phyloP scores from a whole-genome alignment of 2,329 filamentous ascomycete genomes.

The Phialemoniopsis sp. region DNA sequence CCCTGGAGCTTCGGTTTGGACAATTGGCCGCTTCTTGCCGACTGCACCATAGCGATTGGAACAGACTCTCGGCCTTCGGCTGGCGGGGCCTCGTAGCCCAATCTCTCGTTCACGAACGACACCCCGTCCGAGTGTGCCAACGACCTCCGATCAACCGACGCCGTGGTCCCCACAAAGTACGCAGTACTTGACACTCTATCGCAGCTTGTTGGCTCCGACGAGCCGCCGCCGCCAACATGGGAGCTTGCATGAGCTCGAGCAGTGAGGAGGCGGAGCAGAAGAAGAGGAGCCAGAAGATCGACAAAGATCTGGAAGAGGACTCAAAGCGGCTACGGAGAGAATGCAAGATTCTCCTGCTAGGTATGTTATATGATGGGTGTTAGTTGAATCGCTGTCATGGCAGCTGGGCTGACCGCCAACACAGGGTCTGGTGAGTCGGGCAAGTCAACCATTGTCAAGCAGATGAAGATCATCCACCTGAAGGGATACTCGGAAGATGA shows the following conservation, averaged over 20 bases:
- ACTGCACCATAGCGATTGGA: too few species aligned
- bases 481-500: slow-evolving; percentile 96
- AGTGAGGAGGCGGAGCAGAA: slow-evolving; percentile 87
- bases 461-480: slow-evolving; percentile 99
- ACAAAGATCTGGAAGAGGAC: slow-evolving; percentile 90
- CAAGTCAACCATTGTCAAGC: slow-evolving; percentile 98
- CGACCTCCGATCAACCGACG: too few species aligned
- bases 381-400: slow-evolving; percentile 9
- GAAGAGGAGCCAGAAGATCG: slow-evolving; percentile 95
- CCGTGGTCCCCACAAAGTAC: background rate
- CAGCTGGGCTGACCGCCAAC: slow-evolving; percentile 4
- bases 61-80: too few species aligned
- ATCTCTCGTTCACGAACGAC: too few species aligned
- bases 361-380: slow-evolving; percentile 46
- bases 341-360: slow-evolving; percentile 96
- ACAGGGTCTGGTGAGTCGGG: slow-evolving; percentile 95
- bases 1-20: too few species aligned
- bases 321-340: slow-evolving; percentile 88
- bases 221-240: slow-evolving; percentile 58
- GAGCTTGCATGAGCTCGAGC: slow-evolving; percentile 85
- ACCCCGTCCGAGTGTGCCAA: too few species aligned
- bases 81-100: too few species aligned
- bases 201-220: too few species aligned
- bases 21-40: too few species aligned
- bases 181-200: background rate